Base-by-base conservation (phyloP, 495 filamentous ascomycete genomes). In the Podospora pseudopauciseta region DNA sequence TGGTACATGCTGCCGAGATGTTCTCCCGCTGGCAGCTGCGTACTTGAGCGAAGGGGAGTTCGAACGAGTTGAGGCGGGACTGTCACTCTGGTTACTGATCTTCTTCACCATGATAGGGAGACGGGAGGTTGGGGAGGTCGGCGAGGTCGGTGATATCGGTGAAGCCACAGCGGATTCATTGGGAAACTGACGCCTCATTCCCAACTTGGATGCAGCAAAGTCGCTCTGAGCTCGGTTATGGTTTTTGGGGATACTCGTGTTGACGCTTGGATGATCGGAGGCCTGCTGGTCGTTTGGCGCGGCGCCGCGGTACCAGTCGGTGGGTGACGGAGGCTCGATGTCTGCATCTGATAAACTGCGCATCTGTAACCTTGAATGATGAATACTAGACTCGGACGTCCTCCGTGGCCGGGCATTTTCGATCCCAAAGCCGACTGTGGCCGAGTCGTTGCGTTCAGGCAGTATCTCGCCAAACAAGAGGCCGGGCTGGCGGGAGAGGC, bases 401-500 rank as follows among this genome's bases (percentile, higher is more conserved):
- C 80, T 75, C 67, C 82, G 74, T 19, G 76, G 72, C 39, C 78
- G 75, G 28, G 60, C 32, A 39, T 68, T 72, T 64, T 82, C 77
- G 63, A 87, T 86, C 27, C 85, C 85, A 71, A 82, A 85, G 0
- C 83, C 84, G 30, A 78, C 78, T 27, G 80, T 72, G 39, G 72
- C 71, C 5, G 76, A 69, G 72, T 80, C 75, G 62, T 74, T 77
- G 65, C 80, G 78, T 23, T 78, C 76, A 30, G 80, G 81, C 5
- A 79, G 71, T 66, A 86, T 81, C 70, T 87, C 85, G 34, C 85
- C 85, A 72, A 87, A 87, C 1, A 87, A 74, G 32, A 85, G 79
- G 23, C 73, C 74, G 57, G 72, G 73, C 28, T 76, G 58, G 56
- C 71, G 71, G 34, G 71, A 67, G 63, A 70, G 63, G 65, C 69